Evolutionary conservation across 371 early-diverging fungal genomes (phyloP), one percentile per base, ranked within the genome.

Genomic region (Zopfochytrium polystomum): DNA sequence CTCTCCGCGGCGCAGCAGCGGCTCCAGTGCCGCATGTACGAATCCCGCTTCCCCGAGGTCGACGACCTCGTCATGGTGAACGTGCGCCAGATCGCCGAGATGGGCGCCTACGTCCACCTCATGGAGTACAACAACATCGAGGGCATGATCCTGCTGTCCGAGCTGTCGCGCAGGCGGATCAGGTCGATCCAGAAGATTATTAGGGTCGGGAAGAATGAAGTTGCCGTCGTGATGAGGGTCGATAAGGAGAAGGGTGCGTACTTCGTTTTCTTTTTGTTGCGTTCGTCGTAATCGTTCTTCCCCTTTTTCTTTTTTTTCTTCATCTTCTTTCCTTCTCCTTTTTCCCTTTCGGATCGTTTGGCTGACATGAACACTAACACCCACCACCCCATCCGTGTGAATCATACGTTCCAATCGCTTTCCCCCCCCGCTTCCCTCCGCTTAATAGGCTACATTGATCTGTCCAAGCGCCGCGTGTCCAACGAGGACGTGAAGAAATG

Each of bases 381-480:
- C 34, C 31, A 7, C 43, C n/a, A 43, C 33, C 25, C 27, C 32
- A 22, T 29, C 34, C 30, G n/a, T 58, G 11, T 32, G n/a, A n/a
- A n/a, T n/a, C n/a, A 33, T n/a, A 48, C 15, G 3, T 9, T 71
- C 90, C 90, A n/a, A n/a, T n/a, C n/a, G n/a, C n/a, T n/a, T n/a
- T n/a, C n/a, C n/a, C n/a, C n/a, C n/a, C n/a, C n/a, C n/a, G n/a
- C n/a, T n/a, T n/a, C n/a, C n/a, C n/a, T n/a, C n/a, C n/a, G n/a
- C n/a, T n/a, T n/a, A n/a, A n/a, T n/a, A n/a, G n/a, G 99, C 47
- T 99, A 99, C 81, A 99, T 99, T 75, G 99, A 99, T 80, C 75
- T 99, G 66, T 96, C 96, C 31, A 97, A 98, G 84, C 88, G 96
- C 73, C 87, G 94, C 71, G 99, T 98, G 32, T 87, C 91, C n/a